phyloP scores from a whole-genome alignment of 306 rosid genomes.

The Cucumis cinereus region DNA sequence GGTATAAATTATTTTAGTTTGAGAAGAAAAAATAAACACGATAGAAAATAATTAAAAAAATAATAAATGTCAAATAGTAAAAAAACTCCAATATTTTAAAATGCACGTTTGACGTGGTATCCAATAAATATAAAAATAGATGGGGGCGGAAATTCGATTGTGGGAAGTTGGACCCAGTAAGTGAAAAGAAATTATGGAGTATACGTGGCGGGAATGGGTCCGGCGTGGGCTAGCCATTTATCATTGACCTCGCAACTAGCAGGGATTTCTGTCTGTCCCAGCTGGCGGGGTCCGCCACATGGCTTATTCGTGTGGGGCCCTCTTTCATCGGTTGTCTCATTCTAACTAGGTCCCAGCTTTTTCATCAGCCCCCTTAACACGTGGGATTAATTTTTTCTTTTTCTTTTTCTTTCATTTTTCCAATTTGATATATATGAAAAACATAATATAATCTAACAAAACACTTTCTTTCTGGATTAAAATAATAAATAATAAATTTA shows the following conservation, averaged over 20 bases:
- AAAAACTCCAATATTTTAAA: too few relatives aligned
- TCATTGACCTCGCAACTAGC: constrained; percentile 29
- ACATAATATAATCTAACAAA: too few relatives aligned
- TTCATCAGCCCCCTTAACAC: background rate
- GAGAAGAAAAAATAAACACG: too few relatives aligned
- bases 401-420: background rate
- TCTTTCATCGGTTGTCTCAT: background rate
- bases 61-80: too few relatives aligned
- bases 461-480: too few relatives aligned
- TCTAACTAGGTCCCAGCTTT: background rate
- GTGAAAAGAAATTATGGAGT: constrained; percentile 18
- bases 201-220: constrained; percentile 43
- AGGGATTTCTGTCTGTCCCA: background rate
- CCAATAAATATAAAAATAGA: too few relatives aligned
- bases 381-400: background rate
- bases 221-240: constrained; percentile 57
- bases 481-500: too few relatives aligned
- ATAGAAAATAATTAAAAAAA: too few relatives aligned
- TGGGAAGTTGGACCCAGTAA: background rate
- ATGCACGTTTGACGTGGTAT: background rate
- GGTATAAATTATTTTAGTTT: too few relatives aligned
- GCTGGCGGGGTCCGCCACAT: constrained; percentile 5
- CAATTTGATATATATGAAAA: background rate
- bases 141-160: too few relatives aligned
- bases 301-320: background rate